Evolutionary conservation across 2,329 filamentous ascomycete genomes (phyloP), one percentile per base, ranked within the genome.

Genomic region (Nemania sp.): DNA sequence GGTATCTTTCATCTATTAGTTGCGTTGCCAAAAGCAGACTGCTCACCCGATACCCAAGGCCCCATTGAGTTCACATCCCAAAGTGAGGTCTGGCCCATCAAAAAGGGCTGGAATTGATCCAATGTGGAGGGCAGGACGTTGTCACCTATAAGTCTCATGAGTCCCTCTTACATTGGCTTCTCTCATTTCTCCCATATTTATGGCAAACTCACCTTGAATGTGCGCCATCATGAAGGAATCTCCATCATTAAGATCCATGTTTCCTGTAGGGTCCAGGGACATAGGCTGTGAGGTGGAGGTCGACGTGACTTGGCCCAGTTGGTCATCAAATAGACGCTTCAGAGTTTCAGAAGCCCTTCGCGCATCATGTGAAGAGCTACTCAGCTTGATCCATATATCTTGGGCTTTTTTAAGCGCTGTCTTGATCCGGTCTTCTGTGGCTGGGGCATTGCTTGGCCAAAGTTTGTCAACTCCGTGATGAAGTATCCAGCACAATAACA

Each of bases 401-500:
- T 52, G 49, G 20, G 36, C 34, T 20, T 42, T 52, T 30, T 15
- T 36, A 2, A 52, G 36, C 9, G 49, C 36, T 4, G 28, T 30
- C 8, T 11, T 42, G 33, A 52, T 52, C 22, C 20, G 26, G 8
- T 47, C 42, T 42, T 47, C 28, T 4, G 28, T 47, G 12, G 15
- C 8, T 19, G 28, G 22, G 15, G 28, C n/a, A 23, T 47, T 3
- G n/a, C 34, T 37, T 19, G 43, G 49, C 49, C 49, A 52, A 19
- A 47, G 22, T 20, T 28, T 52, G 5, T 42, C 49, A n/a, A 47
- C 23, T 2, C 49, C 49, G 23, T 30, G 42, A 28, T 36, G 30
- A 11, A 52, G 36, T 14, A 52, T 52, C 36, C 49, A 42, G 22
- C 49, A 52, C 28, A 52, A 33, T 5, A 52, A 15, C 42, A 52